Base-by-base conservation (phyloP, 2,329 filamentous ascomycete genomes). In the Microsporum audouinii region DNA sequence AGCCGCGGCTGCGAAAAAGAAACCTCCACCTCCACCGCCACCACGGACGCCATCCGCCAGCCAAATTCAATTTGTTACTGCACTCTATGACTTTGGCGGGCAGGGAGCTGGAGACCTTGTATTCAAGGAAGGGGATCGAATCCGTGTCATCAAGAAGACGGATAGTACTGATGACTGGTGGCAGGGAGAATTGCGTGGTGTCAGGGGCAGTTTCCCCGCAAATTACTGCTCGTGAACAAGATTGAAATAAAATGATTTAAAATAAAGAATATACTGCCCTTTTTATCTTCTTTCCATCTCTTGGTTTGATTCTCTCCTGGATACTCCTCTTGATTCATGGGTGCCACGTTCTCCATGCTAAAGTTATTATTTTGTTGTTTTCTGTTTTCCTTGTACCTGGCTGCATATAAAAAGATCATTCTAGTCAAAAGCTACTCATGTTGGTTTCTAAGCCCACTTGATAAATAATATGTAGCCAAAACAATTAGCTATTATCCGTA, bases 161-260 rank as follows among this genome's bases (percentile, higher is more conserved):
- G 82, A 84, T 5, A 90, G 86, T 63, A 86, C 84, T 27, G 87
- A 94, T 73, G 89, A 94, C 70, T 95, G 89, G 89, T 95, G 89
- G 89, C 83, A 89, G 64, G 89, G 89, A 10, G 88, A 94, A 72
- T 65, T 91, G 12, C 78, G 78, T 45, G 89, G 89, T 0, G 72
- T 78, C 31, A 81, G 79, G 69, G 89, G 89, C 2, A 85, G 79
- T 66, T 95, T 95, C 70, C 89, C 89, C 0, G 89, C 89, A 5
- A 95, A 95, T 73, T 95, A 95, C 74, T 89, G 87, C 69, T 80
- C 81, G 67, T 71, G 58, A 67, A 23, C 14, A 5, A 31, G 12
- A 45, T 29, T 12, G 8, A 51, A 51, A 51, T 51, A 51, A 55
- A 55, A 55, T 34, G 51, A 36, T 31, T 39, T 7, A 12, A 5